Conservation (phyloP, 2,329 filamentous ascomycete species). For the Microthyrium microscopicum region DNA sequence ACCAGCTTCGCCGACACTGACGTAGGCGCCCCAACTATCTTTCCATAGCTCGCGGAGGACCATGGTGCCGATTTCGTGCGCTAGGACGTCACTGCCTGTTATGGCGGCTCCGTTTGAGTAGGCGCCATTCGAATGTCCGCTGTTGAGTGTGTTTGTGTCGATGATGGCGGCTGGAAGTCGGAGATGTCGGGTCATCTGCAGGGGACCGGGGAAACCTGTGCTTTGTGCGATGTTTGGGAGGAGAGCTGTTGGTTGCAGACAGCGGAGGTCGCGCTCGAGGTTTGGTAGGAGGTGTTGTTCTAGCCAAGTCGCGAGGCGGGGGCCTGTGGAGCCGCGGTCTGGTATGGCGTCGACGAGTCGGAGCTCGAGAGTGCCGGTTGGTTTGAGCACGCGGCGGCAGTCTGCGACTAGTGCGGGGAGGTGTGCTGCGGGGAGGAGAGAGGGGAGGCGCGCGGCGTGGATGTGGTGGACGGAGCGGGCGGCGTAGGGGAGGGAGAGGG, state of each 20-base stretch:
- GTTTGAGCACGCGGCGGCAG: conserved; percentile 38
- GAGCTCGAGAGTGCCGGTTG: conserved; percentile 40
- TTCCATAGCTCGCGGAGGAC: conserved; percentile 22
- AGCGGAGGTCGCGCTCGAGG: conserved; percentile 41
- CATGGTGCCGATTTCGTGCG: conserved; percentile 17
- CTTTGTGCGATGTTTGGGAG: conserved; percentile 44
- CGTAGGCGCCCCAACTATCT: conserved; percentile 21
- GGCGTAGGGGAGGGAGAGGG: conserved; percentile 34
- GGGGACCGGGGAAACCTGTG: conserved; percentile 4
- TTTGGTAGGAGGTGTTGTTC: conserved; percentile 43
- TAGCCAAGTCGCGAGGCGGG: conserved; percentile 42
- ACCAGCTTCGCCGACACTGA: conserved; percentile 11
- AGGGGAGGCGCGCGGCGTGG: conserved; percentile 34
- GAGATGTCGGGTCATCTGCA: background rate
- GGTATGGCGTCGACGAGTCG: conserved; percentile 48
- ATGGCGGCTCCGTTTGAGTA: background rate
- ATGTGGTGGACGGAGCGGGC: conserved; percentile 20
- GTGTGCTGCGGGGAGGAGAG: conserved; percentile 38
- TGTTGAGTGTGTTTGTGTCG: background rate
- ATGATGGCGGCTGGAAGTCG: background rate
- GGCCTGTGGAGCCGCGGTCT: conserved; percentile 37
- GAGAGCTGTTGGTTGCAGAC: conserved; percentile 39
- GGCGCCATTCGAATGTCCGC: conserved; percentile 4
- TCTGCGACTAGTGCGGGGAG: conserved; percentile 40
- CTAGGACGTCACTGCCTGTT: conserved; percentile 11